Percentiles rank a stretch among this genome's conserved stretches.
Conservation (phyloP, 352 stramenopile genomes). For the Phytophthora idaei region DNA sequence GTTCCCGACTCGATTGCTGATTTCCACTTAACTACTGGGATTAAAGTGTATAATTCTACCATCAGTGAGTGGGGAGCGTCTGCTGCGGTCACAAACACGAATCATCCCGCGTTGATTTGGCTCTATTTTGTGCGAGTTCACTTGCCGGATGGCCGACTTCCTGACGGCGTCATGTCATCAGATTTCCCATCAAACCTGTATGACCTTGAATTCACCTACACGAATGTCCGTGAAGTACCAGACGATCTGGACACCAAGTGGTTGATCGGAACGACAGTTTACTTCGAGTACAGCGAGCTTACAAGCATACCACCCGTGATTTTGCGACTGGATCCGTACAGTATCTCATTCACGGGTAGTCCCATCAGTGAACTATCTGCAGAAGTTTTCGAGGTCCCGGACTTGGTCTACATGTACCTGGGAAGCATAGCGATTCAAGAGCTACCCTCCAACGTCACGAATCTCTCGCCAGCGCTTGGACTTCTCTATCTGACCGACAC, state of each 20-base stretch:
- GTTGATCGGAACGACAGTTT: constrained; percentile 24
- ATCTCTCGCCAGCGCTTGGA: too few relatives aligned
- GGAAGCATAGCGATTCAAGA: constrained; percentile 3
- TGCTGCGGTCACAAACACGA: constrained; percentile 32
- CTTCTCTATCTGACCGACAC: too few relatives aligned
- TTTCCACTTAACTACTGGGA: constrained; percentile 22
- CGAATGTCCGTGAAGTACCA: constrained; percentile 35
- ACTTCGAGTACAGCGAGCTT: constrained; percentile 34
- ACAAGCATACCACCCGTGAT: constrained; percentile 12
- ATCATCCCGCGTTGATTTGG: constrained; percentile 26
- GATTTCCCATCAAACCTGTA: constrained; percentile 25
- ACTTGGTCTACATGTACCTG: constrained; percentile 22
- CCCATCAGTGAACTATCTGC: constrained; percentile 15
- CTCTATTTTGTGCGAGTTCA: constrained; percentile 14
- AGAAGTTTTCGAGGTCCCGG: constrained; percentile 29
- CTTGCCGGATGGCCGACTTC: constrained; percentile 13
- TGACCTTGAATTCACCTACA: constrained; percentile 40
- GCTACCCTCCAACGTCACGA: too few relatives aligned
- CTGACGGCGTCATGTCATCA: constrained; percentile 14
- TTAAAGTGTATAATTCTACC: constrained; percentile 51
- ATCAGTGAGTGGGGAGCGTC: constrained; percentile 30
- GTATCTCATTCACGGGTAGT: constrained; percentile 29
- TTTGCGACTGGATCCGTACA: constrained; percentile 12
- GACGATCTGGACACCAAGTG: constrained; percentile 46
- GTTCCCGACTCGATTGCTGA: constrained; percentile 22